Conservation (phyloP, 768 basidiomycete species). For the Panaeolus papilionaceus region DNA sequence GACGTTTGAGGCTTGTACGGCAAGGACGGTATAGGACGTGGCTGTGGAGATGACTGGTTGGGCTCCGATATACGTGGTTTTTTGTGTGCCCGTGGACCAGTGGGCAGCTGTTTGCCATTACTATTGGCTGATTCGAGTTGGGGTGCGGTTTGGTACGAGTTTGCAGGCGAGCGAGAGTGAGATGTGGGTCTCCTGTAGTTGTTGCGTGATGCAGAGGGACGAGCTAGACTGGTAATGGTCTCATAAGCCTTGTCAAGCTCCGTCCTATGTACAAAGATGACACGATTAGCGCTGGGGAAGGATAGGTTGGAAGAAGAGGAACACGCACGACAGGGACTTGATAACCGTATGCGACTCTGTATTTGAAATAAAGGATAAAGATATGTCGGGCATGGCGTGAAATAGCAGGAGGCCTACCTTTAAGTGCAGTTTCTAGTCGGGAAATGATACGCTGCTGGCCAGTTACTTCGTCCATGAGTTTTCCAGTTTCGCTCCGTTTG, state of each 20-base stretch:
- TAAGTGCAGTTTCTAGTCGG: slow-evolving; percentile 75
- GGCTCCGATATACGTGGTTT: slow-evolving; percentile 74
- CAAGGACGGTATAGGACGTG: slow-evolving; percentile 32
- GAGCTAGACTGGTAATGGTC: slow-evolving; percentile 52
- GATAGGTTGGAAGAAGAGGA: slow-evolving; percentile 19
- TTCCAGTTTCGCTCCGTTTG: slow-evolving; percentile 77
- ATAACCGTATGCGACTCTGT: slow-evolving; percentile 83
- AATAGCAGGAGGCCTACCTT: slow-evolving; percentile 56
- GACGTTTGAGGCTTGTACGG: slow-evolving; percentile 33
- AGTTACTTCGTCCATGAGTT: slow-evolving; percentile 81
- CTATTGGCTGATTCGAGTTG: slow-evolving; percentile 30
- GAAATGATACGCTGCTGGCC: slow-evolving; percentile 70
- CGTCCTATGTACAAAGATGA: slow-evolving; percentile 46
- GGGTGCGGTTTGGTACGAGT: slow-evolving; percentile 44
- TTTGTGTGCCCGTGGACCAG: slow-evolving; percentile 83
- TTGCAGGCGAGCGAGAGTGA: slow-evolving; percentile 54
- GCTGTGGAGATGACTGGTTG: slow-evolving; percentile 39
- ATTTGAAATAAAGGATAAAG: slow-evolving; percentile 20
- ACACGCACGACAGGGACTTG: slow-evolving; percentile 70
- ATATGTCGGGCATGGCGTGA: slow-evolving; percentile 15
- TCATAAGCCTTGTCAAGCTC: slow-evolving; percentile 83
- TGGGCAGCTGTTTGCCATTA: slow-evolving; percentile 67
- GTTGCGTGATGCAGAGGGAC: slow-evolving; percentile 36
- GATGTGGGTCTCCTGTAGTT: slow-evolving; percentile 44
- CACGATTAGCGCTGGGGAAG: slow-evolving; percentile 15